Percentiles rank a stretch among this genome's conserved stretches.
Evolutionary conservation across 805 yeast genomes (phyloP).

Genomic region (Candida easanensis): DNA sequence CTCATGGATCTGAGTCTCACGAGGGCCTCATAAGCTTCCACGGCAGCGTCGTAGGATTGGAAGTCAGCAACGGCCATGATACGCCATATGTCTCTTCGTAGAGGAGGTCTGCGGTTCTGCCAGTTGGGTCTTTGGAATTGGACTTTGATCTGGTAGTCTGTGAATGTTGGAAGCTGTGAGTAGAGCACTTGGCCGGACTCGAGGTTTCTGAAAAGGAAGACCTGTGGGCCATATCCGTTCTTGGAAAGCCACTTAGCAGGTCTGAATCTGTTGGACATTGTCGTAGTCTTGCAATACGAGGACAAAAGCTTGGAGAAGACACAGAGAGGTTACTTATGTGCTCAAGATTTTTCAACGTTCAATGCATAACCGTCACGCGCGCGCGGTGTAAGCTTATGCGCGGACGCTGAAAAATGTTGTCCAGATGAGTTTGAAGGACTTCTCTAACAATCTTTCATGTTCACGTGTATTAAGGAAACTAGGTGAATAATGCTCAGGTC

Average conservation of each 20-base stretch:
- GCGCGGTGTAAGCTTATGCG: not conserved
- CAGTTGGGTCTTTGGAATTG: slow-evolving; percentile 84
- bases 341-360: too few species aligned
- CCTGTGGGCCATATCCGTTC: slow-evolving; percentile 76
- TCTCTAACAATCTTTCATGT: too few species aligned
- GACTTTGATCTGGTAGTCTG: slow-evolving; percentile 39
- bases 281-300: too few species aligned
- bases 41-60: slow-evolving; percentile 57
- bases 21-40: slow-evolving; percentile 69
- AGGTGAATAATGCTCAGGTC: slow-evolving; percentile 1
- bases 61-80: slow-evolving; percentile 82
- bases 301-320: too few species aligned
- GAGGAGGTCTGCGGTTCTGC: slow-evolving; percentile 78
- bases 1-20: slow-evolving; percentile 73
- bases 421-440: too few species aligned
- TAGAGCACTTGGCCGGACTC: slow-evolving; percentile 89
- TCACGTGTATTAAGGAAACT: too few species aligned
- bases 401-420: not conserved
- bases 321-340: too few species aligned
- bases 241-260: slow-evolving; percentile 54
- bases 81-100: slow-evolving; percentile 87
- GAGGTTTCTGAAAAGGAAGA: slow-evolving; percentile 77
- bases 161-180: slow-evolving; percentile 74
- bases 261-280: slow-evolving; percentile 41
- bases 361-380: not conserved